Percentiles rank a stretch among this genome's conserved stretches.
These are phyloP conservation scores for Rhizoclosmatium globosum DNA, from an alignment of 192 early-diverging fungal genomes.

Conservation along the genomic window DNA sequence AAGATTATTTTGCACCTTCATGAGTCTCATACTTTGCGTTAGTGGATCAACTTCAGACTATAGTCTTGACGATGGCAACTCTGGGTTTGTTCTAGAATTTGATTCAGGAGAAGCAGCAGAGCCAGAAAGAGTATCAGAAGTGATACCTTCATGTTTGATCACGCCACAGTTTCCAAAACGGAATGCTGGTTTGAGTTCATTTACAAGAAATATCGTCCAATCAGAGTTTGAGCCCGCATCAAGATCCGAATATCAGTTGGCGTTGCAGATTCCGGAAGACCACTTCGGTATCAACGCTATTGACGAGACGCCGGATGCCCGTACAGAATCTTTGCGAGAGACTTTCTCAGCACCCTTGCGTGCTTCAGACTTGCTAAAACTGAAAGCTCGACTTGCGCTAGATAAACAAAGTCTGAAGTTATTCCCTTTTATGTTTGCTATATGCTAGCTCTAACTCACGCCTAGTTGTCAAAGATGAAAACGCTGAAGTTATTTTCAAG, in stretches of 20 bases:
- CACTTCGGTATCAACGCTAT: too few relatives aligned
- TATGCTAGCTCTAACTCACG: too few relatives aligned
- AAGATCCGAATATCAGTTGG: not conserved
- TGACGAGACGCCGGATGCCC: too few relatives aligned
- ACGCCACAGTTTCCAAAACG: not conserved
- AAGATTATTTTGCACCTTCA: too few relatives aligned
- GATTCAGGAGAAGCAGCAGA: too few relatives aligned
- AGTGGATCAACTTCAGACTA: too few relatives aligned
- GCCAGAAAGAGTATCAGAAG: too few relatives aligned
- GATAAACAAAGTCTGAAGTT: slow-evolving; percentile 29
- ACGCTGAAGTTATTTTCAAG: slow-evolving; percentile 24
- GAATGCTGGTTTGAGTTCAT: not conserved
- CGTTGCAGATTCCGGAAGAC: too few relatives aligned
- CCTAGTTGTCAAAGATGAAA: slow-evolving; percentile 3
- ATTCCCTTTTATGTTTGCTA: not conserved
- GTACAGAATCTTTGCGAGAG: not conserved
- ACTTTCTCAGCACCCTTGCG: not conserved
- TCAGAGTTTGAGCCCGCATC: not conserved
- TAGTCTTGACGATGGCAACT: not conserved
- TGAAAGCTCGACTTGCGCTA: slow-evolving; percentile 28
- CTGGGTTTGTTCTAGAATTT: slow-evolving; percentile 13
- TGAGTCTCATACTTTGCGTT: too few relatives aligned
- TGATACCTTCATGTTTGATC: too few relatives aligned
- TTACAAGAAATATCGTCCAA: not conserved
- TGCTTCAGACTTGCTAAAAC: slow-evolving; percentile 30